Base-by-base conservation (phyloP, 2,329 filamentous ascomycete species). In the Hymenoscyphus salicellus region DNA sequence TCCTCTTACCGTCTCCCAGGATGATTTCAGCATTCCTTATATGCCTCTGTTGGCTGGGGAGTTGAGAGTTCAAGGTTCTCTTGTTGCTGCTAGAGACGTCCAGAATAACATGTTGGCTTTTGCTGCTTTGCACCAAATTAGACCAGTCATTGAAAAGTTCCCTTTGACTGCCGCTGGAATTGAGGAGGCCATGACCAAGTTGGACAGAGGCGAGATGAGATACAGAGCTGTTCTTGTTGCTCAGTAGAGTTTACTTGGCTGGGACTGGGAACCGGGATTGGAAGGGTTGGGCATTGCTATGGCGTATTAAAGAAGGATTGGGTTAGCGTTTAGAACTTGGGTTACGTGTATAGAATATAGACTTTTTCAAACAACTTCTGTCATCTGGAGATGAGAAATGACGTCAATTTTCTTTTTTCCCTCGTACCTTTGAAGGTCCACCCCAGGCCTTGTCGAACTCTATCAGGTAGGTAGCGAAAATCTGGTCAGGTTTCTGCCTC, bases 1-100 rank as follows among this genome's bases (percentile, higher is more conserved):
- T 66, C 86, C 89, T 74, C 81, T 92, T 57, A 88, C 87, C 17
- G 84, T 84, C 1, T 86, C 88, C 0, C 85, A 89, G 7, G 70
- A 68, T 16, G 69, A 75, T 57, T 58, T 75, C 32, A 68, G 56
- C 16, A 72, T 75, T 23, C 74, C 74, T 10, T 73, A 74, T 32
- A 69, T 72, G 68, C 70, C 69, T 2, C 63, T 75, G 30, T n/a
- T 75, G 49, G 41, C 49, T 32, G 55, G 59, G 0, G 72, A 74
- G 63, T 60, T 75, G 60, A 71, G 61, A 55, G 68, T 75, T 32
- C 70, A 74, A 55, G 74, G 74, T 14, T 66, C 62, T 41, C 28
- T 75, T 16, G 72, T 75, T 8, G 73, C 72, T 7, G 66, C 72
- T 0, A 64, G 72, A 82, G 84, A 3, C 71, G 74, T 68, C 79